Evolutionary conservation across 441 rosid genomes (phyloP).

Genomic region (Omphalea diandra): DNA sequence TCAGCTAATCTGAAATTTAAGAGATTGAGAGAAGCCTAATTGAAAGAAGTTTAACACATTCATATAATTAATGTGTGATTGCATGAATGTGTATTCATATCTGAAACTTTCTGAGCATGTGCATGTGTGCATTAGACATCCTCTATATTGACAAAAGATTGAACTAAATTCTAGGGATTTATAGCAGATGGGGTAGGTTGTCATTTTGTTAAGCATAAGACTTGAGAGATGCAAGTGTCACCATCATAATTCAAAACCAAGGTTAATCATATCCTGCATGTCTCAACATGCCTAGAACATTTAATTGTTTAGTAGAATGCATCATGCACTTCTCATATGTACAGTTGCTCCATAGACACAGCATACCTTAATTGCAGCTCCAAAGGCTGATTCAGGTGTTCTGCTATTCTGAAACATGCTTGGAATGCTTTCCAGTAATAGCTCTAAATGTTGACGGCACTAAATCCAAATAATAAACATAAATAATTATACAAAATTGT

Average conservation of each 20-base stretch:
- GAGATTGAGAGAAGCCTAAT: background rate
- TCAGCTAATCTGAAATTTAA: background rate
- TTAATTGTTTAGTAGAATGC: too few species aligned
- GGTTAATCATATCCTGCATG: too few species aligned
- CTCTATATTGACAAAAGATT: background rate
- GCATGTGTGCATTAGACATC: too few species aligned
- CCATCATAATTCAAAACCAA: too few species aligned
- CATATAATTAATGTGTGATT: background rate
- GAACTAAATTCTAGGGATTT: background rate
- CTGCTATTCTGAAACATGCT: conserved; percentile 80
- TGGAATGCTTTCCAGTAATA: conserved; percentile 93
- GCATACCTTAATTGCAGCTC: conserved; percentile 93
- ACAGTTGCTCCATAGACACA: conserved; percentile 1
- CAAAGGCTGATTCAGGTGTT: conserved; percentile 95
- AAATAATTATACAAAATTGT: conserved; percentile 7
- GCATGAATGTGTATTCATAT: background rate
- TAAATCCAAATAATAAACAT: conserved; percentile 34
- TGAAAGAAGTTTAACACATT: too few species aligned
- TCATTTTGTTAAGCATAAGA: conserved; percentile 5
- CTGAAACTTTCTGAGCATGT: too few species aligned
- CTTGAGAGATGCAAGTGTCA: too few species aligned
- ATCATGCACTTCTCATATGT: too few species aligned
- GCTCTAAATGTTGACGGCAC: conserved; percentile 98
- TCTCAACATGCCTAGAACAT: too few species aligned
- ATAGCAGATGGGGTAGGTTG: background rate